Conservation (phyloP, 768 basidiomycete species). For the Lentinula guzmanii region DNA sequence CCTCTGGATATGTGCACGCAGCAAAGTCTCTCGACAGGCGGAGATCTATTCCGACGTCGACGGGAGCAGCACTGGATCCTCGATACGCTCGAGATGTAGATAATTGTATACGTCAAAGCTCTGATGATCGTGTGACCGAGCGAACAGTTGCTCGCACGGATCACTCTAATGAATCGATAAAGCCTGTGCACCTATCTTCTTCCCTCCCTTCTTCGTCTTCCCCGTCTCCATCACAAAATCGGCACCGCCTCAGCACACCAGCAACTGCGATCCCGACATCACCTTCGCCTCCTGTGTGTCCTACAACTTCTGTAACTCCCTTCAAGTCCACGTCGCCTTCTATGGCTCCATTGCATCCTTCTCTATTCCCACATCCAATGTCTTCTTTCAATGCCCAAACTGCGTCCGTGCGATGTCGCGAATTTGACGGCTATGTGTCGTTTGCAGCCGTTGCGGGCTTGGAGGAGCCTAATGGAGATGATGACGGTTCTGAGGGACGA, state of each 20-base stretch:
- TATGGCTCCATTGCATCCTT: neutral
- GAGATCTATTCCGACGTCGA: neutral
- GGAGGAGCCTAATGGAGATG: neutral
- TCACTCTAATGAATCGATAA: neutral
- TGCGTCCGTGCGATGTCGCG: conserved; percentile 1
- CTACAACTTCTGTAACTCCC: neutral
- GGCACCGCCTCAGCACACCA: neutral
- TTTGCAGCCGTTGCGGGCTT: conserved; percentile 3
- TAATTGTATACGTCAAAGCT: neutral
- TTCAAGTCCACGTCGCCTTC: neutral
- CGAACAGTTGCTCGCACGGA: neutral
- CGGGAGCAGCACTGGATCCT: neutral
- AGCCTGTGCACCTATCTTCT: neutral
- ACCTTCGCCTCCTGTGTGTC: neutral
- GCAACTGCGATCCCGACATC: neutral
- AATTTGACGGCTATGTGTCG: conserved; percentile 4
- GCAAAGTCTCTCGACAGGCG: neutral
- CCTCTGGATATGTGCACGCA: neutral
- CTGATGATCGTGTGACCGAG: neutral
- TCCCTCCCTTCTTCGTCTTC: neutral
- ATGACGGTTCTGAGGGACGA: neutral
- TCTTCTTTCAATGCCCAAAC: neutral
- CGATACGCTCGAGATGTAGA: neutral
- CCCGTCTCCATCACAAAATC: neutral
- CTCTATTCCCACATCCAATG: neutral